Percentiles rank a stretch among this genome's conserved stretches.
Evolutionary conservation across 2,329 filamentous ascomycete species (phyloP).

Genomic region (Sporothrix mexicana): DNA sequence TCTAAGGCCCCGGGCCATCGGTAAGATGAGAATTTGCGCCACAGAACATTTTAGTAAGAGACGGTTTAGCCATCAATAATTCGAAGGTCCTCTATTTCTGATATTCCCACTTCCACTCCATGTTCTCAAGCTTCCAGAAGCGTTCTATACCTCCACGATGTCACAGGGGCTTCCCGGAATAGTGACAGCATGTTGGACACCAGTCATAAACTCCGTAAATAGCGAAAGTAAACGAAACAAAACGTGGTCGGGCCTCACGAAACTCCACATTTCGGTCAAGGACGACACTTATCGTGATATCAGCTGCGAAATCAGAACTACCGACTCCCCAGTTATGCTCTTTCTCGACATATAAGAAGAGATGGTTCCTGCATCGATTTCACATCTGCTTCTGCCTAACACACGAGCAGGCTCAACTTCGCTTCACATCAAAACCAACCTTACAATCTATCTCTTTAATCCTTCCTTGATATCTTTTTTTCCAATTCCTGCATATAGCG

Average conservation of each 20-base stretch:
- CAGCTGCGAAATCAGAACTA: no score
- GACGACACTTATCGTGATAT: no score
- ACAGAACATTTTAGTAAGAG: not conserved
- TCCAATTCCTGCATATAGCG: no score
- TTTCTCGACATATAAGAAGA: not conserved
- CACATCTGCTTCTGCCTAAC: no score
- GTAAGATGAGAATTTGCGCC: conserved; percentile 10
- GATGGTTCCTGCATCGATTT: no score
- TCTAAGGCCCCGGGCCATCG: not conserved
- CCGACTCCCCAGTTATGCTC: no score
- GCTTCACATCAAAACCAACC: not conserved
- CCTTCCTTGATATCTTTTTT: not conserved
- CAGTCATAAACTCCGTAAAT: no score
- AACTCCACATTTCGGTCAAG: no score
- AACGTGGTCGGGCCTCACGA: not conserved
- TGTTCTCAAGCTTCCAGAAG: conserved; percentile 14
- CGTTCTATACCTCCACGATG: conserved; percentile 17
- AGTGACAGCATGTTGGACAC: not conserved
- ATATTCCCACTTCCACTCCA: not conserved
- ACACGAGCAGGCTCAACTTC: conserved; percentile 14
- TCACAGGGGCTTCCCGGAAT: conserved; percentile 15
- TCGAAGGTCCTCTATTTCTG: no score
- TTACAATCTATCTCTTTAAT: not conserved
- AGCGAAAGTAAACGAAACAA: not conserved
- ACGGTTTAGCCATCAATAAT: no score